Evolutionary conservation across 2,329 filamentous ascomycete species (phyloP).

Genomic region (Teratosphaeriaceae sp.): DNA sequence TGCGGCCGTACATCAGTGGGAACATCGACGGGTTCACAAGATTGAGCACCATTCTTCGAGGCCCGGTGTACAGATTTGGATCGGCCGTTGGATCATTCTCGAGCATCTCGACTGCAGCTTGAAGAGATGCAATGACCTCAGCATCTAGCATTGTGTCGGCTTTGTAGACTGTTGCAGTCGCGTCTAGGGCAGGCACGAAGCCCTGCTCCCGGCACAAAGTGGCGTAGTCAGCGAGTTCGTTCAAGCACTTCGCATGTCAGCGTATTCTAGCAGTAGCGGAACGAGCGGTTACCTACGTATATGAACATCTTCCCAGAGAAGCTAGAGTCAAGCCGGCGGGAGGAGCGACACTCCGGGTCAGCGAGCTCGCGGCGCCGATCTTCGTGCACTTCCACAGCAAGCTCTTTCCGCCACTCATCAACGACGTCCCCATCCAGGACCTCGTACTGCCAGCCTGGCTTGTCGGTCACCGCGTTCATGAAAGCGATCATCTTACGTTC

Average conservation of each 20-base stretch:
- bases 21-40: conserved; percentile 59
- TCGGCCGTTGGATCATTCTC: conserved; percentile 36
- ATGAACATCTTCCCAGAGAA: conserved; percentile 20
- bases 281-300: conserved; percentile 11
- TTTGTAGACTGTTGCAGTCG: conserved; percentile 43
- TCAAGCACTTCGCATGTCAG: conserved; percentile 22
- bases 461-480: conserved; percentile 25
- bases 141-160: conserved; percentile 43
- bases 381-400: too few relatives aligned
- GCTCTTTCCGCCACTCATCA: conserved; percentile 22
- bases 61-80: conserved; percentile 55
- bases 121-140: conserved; percentile 37
- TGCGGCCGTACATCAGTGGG: conserved; percentile 50
- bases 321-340: conserved; percentile 5
- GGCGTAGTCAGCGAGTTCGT: conserved; percentile 47
- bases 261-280: background rate
- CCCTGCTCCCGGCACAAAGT: conserved; percentile 34
- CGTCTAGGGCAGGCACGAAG: conserved; percentile 42
- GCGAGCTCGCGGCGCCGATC: too few relatives aligned
- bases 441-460: conserved; percentile 25
- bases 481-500: conserved; percentile 24
- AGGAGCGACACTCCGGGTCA: too few relatives aligned
- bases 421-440: conserved; percentile 22
- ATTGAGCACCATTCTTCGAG: conserved; percentile 51
- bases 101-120: conserved; percentile 38